Base-by-base conservation (phyloP, 306 rosid genomes). In the Sindora glabra region DNA sequence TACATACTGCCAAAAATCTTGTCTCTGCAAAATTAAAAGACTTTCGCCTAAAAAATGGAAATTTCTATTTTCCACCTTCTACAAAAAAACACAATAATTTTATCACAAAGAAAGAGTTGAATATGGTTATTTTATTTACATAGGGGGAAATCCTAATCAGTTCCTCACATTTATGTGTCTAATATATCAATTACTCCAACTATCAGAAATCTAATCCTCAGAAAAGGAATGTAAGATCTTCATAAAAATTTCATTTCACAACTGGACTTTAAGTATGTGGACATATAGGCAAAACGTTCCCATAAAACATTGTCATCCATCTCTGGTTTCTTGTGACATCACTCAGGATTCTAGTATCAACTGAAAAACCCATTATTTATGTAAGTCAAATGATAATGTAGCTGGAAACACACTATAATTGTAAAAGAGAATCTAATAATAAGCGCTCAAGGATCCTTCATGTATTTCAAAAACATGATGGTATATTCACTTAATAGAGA, bases 1-100 rank as follows among this genome's bases (percentile, higher is more conserved):
- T 46, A 59, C 24, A 16, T 36, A 48, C 49, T 42, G 23, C 57
- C 63, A 62, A 62, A 56, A 63, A 59, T n/a, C 41, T 68, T 27
- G 48, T 68, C 24, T 55, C 33, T 44, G 29, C 59, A 10, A 14
- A 36, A 9, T 5, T 10, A 23, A 70, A 65, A 59, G 24, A 44
- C n/a, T n/a, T n/a, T n/a, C n/a, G n/a, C 26, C 29, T 42, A 64
- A 45, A 39, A 51, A 69, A 63, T 54, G 56, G 6, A 6, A 50
- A 21, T 10, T 4, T n/a, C n/a, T n/a, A n/a, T n/a, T 34, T 3
- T 6, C 12, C 12, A 34, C 3, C n/a, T 4, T 33, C 11, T 18
- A 24, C 18, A 12, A 46, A 55, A 19, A 10, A 55, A 36, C 13
- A 36, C 16, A 11, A 15, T 19, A 2, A n/a, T 57, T 23, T 12